Evolutionary conservation across 441 rosid genomes (phyloP), one percentile per base, ranked within the genome.

Genomic region (Eruca vesicaria): DNA sequence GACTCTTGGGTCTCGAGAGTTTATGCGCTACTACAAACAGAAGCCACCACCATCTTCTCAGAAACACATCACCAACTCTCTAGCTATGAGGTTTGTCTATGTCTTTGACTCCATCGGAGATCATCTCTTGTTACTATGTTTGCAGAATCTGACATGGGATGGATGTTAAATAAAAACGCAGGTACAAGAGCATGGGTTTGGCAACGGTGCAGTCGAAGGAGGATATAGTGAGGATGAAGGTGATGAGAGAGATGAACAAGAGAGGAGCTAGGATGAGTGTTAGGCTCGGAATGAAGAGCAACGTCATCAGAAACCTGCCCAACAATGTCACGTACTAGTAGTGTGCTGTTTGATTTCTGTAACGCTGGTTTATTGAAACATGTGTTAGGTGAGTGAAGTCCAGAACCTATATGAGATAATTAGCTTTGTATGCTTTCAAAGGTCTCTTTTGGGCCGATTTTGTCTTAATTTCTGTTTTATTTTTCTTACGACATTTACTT

Each of bases 1-100:
- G 84, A 84, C 97, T 26, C 89, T 96, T 11, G 99, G 99, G 48
- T 96, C 97, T 58, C 87, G 98, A 1, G 99, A 93, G 66, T 96
- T 79, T 79, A 72, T 93, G 84, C 94, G 97, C n/a, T 95, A 91
- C 66, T 95, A 95, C 76, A 89, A 86, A 59, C 99, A 95, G 79
- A 90, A 90, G 80, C 98, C 99, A n/a, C 94, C 91, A 1, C 99
- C 99, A 21, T 82, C 98, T 12, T 85, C 91, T 2, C 85, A 82
- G 61, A 78, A 26, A 20, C 86, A 90, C 63, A 81, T 91, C 5
- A 72, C 88, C 36, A 88, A 86, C 63, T 86, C 96, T 16, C 57
- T 95, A 67, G 85, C 98, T 62, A 79, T 91, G 0, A 88, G 98
- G 99, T 92, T 41, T 73, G 72, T 61, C 11, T 43, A 68, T 77